Conservation (phyloP, 2,329 filamentous ascomycete species). For the Saccharata proteae region DNA sequence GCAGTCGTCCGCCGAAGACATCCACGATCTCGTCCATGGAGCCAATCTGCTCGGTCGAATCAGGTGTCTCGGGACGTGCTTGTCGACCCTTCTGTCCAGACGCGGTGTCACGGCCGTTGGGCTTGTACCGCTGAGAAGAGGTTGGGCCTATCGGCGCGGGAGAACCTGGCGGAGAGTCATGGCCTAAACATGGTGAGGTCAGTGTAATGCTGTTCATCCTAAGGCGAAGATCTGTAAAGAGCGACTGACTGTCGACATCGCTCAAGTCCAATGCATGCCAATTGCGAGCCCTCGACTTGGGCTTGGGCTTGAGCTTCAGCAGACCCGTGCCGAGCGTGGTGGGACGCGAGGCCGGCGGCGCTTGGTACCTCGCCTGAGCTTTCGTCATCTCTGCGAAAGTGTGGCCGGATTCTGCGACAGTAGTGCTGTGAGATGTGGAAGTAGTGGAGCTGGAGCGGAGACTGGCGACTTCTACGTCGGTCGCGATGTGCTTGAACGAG, state of each 20-base stretch:
- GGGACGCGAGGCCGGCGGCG: conserved; percentile 11
- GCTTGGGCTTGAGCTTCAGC: conserved; percentile 14
- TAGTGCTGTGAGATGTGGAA: conserved; percentile 2
- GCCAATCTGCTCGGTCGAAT: neutral
- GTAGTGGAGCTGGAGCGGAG: conserved; percentile 3
- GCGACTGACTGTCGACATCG: conserved; percentile 11
- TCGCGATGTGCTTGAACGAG: conserved; percentile 5
- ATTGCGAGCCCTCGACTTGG: conserved; percentile 11
- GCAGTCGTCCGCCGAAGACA: conserved; percentile 30
- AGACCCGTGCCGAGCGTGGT: conserved; percentile 12
- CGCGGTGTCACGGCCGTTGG: neutral
- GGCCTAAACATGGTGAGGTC: too few species aligned
- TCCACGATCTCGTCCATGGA: conserved; percentile 20
- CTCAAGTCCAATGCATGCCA: conserved; percentile 17
- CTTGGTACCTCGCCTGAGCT: conserved; percentile 11
- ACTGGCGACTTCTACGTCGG: conserved; percentile 4
- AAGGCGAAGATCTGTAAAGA: too few species aligned
- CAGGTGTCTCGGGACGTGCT: conserved; percentile 9
- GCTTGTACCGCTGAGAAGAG: too few species aligned
- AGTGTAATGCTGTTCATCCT: too few species aligned
- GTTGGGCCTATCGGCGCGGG: too few species aligned
- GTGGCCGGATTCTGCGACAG: conserved; percentile 6
- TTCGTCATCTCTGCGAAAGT: conserved; percentile 22
- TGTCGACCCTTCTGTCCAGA: neutral
- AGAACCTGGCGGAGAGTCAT: too few species aligned